phyloP scores from a whole-genome alignment of 805 yeast genomes.

The Ogataea methanolica region DNA sequence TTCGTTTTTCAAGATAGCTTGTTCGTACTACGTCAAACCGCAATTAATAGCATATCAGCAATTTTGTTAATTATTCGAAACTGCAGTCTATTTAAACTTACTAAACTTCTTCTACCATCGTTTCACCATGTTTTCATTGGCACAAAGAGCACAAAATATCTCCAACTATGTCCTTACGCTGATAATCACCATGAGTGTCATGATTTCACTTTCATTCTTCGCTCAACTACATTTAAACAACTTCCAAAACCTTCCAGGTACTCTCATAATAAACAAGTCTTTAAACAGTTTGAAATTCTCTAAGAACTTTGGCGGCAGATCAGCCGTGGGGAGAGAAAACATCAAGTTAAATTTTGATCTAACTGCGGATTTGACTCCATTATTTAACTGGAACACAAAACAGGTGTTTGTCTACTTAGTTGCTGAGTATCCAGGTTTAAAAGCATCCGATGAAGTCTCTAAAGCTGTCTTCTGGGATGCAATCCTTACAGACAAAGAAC shows the following conservation, averaged over 20 bases:
- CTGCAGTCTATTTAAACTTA: no score
- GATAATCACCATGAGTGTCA: constrained; percentile 39
- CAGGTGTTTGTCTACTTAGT: constrained; percentile 90
- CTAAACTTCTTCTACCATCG: no score
- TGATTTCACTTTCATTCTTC: constrained; percentile 45
- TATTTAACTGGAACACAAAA: constrained; percentile 96
- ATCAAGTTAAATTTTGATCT: constrained; percentile 68
- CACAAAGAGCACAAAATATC: constrained; percentile 38
- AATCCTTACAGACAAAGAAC: constrained; percentile 55
- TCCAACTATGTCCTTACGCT: constrained; percentile 53
- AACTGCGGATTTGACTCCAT: constrained; percentile 64
- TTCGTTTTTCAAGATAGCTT: no score
- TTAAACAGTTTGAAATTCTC: constrained; percentile 21
- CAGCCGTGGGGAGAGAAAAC: constrained; percentile 72
- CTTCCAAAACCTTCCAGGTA: constrained; percentile 38
- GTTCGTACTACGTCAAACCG: no score
- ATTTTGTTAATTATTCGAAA: no score
- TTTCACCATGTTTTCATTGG: constrained; percentile 13
- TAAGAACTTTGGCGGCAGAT: constrained; percentile 50
- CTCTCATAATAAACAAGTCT: constrained; percentile 15
- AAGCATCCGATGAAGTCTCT: constrained; percentile 30
- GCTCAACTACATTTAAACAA: constrained; percentile 42
- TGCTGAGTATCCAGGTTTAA: constrained; percentile 65
- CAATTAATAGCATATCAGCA: no score
- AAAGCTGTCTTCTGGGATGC: constrained; percentile 89